Conservation (phyloP, 2,329 filamentous ascomycete genomes). For the Westerdykella aurantiaca region DNA sequence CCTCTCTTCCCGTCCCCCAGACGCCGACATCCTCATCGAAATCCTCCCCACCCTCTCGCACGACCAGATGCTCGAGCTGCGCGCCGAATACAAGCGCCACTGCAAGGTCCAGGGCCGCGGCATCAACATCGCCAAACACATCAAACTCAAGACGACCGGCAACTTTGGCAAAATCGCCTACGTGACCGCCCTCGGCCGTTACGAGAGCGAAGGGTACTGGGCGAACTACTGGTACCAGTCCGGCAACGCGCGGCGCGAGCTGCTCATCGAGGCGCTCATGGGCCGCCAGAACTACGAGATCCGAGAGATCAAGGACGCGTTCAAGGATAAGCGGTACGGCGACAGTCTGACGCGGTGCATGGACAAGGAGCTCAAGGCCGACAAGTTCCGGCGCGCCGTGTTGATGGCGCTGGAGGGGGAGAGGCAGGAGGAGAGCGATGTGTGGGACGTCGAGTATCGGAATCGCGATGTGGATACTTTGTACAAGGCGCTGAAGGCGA, state of each 20-base stretch:
- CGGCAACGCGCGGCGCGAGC: constrained; percentile 74
- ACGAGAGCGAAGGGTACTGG: constrained; percentile 96
- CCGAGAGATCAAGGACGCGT: constrained; percentile 75
- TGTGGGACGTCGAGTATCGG: constrained; percentile 51
- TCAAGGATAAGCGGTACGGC: constrained; percentile 85
- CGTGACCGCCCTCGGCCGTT: constrained; percentile 78
- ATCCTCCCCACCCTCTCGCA: constrained; percentile 80
- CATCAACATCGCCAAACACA: constrained; percentile 80
- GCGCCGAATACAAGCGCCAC: constrained; percentile 83
- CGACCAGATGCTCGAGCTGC: constrained; percentile 79
- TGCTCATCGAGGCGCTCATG: constrained; percentile 90
- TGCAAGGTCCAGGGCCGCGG: constrained; percentile 77
- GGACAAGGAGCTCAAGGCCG: constrained; percentile 85
- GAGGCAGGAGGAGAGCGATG: constrained; percentile 73
- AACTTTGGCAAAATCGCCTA: constrained; percentile 89
- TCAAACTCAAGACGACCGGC: constrained; percentile 70
- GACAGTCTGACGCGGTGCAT: constrained; percentile 80
- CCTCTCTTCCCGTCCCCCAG: constrained; percentile 56
- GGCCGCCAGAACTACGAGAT: constrained; percentile 87
- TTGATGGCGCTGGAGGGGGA: constrained; percentile 75
- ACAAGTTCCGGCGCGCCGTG: constrained; percentile 91
- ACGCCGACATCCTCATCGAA: constrained; percentile 69
- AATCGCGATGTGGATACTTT: constrained; percentile 66
- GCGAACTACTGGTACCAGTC: constrained; percentile 97
- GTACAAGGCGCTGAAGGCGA: constrained; percentile 61